These are phyloP conservation scores for Phaeoacremonium minimum DNA, from an alignment of 2,329 filamentous ascomycete species.

Conservation along the genomic window DNA sequence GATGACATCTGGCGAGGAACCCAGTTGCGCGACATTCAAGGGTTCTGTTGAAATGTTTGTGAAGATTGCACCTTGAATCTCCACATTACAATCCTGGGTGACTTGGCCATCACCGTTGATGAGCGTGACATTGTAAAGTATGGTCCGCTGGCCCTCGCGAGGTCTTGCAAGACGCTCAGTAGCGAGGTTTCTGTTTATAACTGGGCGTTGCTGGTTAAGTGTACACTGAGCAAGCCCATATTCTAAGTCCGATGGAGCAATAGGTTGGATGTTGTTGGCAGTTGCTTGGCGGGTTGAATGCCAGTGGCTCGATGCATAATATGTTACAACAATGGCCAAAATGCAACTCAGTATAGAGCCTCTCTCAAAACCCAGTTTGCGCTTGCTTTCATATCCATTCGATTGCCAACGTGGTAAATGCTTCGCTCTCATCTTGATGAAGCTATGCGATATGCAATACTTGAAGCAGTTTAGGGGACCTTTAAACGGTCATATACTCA, in stretches of 20 bases:
- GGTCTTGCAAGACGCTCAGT: constrained; percentile 7
- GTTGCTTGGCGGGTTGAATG: constrained; percentile 1
- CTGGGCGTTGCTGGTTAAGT: constrained; percentile 10
- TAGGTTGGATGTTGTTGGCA: not conserved
- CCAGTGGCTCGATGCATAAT: too few relatives aligned
- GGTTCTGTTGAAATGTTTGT: constrained; percentile 5
- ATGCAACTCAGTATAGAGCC: too few relatives aligned
- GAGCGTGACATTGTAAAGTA: constrained; percentile 19
- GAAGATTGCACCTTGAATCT: constrained; percentile 15
- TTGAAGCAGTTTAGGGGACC: too few relatives aligned
- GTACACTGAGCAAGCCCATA: constrained; percentile 12
- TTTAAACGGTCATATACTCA: too few relatives aligned
- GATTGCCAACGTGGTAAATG: too few relatives aligned
- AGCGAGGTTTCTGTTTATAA: constrained; percentile 10
- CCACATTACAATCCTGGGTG: constrained; percentile 13
- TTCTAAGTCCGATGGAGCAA: constrained; percentile 7
- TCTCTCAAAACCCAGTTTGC: too few relatives aligned
- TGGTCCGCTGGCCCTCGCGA: constrained; percentile 5
- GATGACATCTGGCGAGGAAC: constrained; percentile 2
- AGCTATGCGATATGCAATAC: too few relatives aligned
- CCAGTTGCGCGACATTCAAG: not conserved
- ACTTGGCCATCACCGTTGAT: constrained; percentile 17
- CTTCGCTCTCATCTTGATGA: too few relatives aligned
- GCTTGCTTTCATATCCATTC: too few relatives aligned
- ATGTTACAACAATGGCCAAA: too few relatives aligned